These are phyloP conservation scores for Wickerhamomyces alni DNA, from an alignment of 805 yeast species.

Conservation along the genomic window DNA sequence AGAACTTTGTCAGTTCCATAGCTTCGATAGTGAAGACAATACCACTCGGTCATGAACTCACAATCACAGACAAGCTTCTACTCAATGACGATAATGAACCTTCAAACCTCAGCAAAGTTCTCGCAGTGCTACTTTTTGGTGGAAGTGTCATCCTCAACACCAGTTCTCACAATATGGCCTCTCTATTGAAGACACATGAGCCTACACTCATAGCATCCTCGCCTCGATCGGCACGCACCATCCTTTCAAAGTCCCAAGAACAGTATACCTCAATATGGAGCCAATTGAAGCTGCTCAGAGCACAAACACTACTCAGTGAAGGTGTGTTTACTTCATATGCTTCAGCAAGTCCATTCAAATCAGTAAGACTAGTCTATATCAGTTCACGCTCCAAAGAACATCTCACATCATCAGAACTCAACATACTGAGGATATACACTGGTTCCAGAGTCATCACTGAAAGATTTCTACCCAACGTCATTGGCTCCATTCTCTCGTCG, in stretches of 20 bases:
- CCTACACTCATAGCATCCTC: conserved; percentile 13
- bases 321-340: conserved; percentile 14
- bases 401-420: conserved; percentile 26
- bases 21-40: conserved; percentile 39
- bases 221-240: conserved; percentile 1
- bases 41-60: conserved; percentile 32
- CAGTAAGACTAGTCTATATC: conserved; percentile 20
- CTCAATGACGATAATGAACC: conserved; percentile 17
- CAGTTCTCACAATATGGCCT: conserved; percentile 7
- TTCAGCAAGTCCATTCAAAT: conserved; percentile 25
- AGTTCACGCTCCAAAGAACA: conserved; percentile 5
- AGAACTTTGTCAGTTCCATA: conserved; percentile 45
- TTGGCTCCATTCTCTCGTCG: conserved; percentile 56
- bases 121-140: conserved; percentile 28
- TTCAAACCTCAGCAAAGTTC: conserved; percentile 15
- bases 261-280: conserved; percentile 1
- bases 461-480: conserved; percentile 33
- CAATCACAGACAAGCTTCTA: conserved; percentile 24
- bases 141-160: conserved; percentile 27
- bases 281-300: conserved; percentile 14
- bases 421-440: conserved; percentile 36
- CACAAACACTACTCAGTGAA: conserved; percentile 17
- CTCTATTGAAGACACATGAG: conserved; percentile 4
- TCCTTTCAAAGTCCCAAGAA: conserved; percentile 3
- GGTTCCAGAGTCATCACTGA: conserved; percentile 51